A percentile compares a stretch with the other conserved stretches of the same genome.
phyloP scores from a whole-genome alignment of 176 grass and related monocot genomes.

The Paspalum vaginatum region DNA sequence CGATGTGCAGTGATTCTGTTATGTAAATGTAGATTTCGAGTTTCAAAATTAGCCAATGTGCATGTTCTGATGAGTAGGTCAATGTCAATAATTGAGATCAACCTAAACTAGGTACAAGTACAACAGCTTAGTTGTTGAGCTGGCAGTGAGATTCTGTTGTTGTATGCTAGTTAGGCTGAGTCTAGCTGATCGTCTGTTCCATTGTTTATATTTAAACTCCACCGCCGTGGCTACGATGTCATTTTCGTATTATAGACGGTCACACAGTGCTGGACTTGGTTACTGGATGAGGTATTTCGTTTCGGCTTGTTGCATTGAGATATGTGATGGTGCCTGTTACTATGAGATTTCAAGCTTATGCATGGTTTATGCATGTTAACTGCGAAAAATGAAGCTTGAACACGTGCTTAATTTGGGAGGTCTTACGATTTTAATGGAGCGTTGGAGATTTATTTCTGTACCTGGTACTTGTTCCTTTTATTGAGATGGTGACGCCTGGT shows the following conservation, averaged over 20 bases:
- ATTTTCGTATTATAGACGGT: too few relatives aligned
- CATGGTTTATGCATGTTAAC: background rate
- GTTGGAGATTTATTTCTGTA: conserved; percentile 26
- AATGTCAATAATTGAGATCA: background rate
- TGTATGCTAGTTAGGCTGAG: background rate
- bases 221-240: too few relatives aligned
- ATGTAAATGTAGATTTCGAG: background rate
- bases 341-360: background rate
- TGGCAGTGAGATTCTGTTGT: background rate
- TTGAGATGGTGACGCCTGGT: conserved; percentile 21
- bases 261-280: too few relatives aligned
- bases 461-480: conserved; percentile 13
- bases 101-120: background rate
- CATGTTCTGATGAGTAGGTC: too few relatives aligned
- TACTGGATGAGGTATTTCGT: too few relatives aligned
- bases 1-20: conserved; percentile 7
- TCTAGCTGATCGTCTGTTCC: too few relatives aligned
- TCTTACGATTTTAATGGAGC: background rate
- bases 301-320: too few relatives aligned
- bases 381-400: conserved; percentile 1
- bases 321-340: background rate
- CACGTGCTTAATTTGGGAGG: background rate
- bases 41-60: too few relatives aligned
- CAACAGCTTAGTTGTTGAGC: background rate
- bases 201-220: too few relatives aligned